Percentiles rank a stretch among this genome's conserved stretches.
phyloP scores from a whole-genome alignment of 495 filamentous ascomycete genomes.

The Thermochaetoides thermophila region DNA sequence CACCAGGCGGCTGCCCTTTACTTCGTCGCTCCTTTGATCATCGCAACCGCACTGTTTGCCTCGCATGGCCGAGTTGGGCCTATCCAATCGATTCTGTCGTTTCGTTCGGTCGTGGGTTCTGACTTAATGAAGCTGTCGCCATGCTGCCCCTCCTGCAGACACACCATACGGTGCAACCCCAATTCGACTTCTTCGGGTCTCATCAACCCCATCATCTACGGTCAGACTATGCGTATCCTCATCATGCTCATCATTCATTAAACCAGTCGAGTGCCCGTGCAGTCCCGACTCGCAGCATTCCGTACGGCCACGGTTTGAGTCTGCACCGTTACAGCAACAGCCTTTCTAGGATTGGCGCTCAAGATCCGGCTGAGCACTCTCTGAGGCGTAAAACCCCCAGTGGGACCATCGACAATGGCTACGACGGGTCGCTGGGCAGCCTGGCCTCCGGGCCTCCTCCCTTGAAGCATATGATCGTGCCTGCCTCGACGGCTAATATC shows the following conservation, averaged over 20 bases:
- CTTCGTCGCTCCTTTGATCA: too few species aligned
- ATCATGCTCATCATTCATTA: too few species aligned
- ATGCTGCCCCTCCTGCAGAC: conserved; percentile 33
- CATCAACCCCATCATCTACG: conserved; percentile 18
- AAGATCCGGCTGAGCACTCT: conserved; percentile 50
- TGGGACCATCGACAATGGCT: conserved; percentile 83
- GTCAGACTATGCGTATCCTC: conserved; percentile 11
- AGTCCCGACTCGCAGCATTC: conserved; percentile 28
- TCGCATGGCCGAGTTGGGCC: too few species aligned
- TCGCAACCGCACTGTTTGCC: too few species aligned
- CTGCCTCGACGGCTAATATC: conserved; percentile 25
- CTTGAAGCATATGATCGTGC: conserved; percentile 77
- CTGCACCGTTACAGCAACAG: conserved; percentile 19
- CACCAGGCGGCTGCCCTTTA: too few species aligned
- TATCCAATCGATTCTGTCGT: not conserved
- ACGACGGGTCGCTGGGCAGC: conserved; percentile 75
- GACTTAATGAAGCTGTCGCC: conserved; percentile 12
- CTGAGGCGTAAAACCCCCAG: conserved; percentile 87
- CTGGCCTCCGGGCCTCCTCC: conserved; percentile 62
- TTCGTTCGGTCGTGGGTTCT: not conserved
- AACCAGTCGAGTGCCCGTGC: conserved; percentile 20
- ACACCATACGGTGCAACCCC: conserved; percentile 35
- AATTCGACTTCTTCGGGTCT: conserved; percentile 21
- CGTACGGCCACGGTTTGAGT: conserved; percentile 16
- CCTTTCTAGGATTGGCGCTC: conserved; percentile 21